Percentiles rank a stretch among this genome's conserved stretches.
Conservation (phyloP, 2,329 filamentous ascomycete species). For the Chrysoporthe cubensis region DNA sequence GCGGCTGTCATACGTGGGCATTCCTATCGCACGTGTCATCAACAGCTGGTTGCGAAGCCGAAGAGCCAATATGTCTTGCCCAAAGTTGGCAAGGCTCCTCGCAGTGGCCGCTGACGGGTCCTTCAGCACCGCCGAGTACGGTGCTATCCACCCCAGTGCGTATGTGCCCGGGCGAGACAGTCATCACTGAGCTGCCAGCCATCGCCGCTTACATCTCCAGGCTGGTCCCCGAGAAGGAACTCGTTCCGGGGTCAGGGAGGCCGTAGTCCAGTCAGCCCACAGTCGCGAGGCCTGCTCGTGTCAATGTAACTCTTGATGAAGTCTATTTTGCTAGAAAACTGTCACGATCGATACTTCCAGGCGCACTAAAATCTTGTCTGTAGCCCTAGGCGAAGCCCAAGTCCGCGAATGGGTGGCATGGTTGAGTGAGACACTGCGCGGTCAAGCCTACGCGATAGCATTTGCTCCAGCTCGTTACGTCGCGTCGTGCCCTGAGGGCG, state of each 20-base stretch:
- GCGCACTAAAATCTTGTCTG: background rate
- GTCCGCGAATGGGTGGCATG: constrained; percentile 40
- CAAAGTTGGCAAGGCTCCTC: constrained; percentile 29
- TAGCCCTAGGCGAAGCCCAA: constrained; percentile 33
- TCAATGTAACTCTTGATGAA: no score
- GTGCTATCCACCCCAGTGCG: constrained; percentile 36
- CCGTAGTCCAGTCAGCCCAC: background rate
- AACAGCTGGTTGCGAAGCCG: background rate
- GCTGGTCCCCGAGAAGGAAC: background rate
- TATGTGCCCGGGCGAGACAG: constrained; percentile 35
- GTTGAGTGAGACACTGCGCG: constrained; percentile 40
- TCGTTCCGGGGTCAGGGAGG: background rate
- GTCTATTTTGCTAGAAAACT: background rate
- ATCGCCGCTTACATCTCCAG: constrained; percentile 38
- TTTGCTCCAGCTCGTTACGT: constrained; percentile 36
- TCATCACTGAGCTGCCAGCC: constrained; percentile 41
- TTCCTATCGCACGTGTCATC: background rate
- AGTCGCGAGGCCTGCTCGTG: no score
- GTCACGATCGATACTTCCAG: background rate
- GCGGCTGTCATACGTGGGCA: background rate
- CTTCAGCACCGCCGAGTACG: constrained; percentile 37
- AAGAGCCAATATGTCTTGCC: constrained; percentile 14
- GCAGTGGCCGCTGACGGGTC: constrained; percentile 37
- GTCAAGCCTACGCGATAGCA: constrained; percentile 34
- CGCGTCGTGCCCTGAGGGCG: constrained; percentile 27